Base-by-base conservation (phyloP, 805 yeast species). In the Saccharomyces paradoxus region DNA sequence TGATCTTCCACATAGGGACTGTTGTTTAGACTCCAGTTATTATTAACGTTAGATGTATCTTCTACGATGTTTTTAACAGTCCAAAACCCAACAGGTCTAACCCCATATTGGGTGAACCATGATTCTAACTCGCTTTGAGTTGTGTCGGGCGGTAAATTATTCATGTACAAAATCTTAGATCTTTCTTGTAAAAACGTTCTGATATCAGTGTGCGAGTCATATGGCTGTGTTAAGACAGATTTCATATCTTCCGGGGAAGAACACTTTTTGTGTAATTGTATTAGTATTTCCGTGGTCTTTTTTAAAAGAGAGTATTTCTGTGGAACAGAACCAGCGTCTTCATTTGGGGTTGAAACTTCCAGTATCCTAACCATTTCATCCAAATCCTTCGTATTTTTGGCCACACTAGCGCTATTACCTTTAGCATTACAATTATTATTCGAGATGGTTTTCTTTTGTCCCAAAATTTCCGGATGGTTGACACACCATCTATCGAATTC, bases 31-130 rank as follows among this genome's bases (percentile, higher is more conserved):
- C 58, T 58, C 65, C 63, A 59, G 28, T 55, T 58, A 32, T 62
- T 62, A 41, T 61, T 61, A 17, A 58, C 52, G 28, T 56, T 64
- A 3, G 67, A 59, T 2, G 64, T 59, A 28, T 63, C 69, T 46
- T 66, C 71, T 1, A 63, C 60, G 27, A 83, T 78, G n/a, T 81
- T 78, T 63, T 83, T 84, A 51, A 90, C 75, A 0, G 94, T 83
- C 96, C 97, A 89, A 67, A 89, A 88, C 12, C 96, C 94, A 51
- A 87, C 78, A 1, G 96, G 96, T 51, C 91, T 77, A 1, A 89
- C 86, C 2, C 96, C 96, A 67, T 80, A 85, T 66, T 87, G 94
- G 3, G 89, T 82, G 67, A 89, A 90, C 96, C 97, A 91, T 31
- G 86, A 77, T 72, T 90, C 97, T 50, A 90, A 75, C 70, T 91